Base-by-base conservation (phyloP, 2,329 filamentous ascomycete genomes). In the Didymosphaeria variabile region DNA sequence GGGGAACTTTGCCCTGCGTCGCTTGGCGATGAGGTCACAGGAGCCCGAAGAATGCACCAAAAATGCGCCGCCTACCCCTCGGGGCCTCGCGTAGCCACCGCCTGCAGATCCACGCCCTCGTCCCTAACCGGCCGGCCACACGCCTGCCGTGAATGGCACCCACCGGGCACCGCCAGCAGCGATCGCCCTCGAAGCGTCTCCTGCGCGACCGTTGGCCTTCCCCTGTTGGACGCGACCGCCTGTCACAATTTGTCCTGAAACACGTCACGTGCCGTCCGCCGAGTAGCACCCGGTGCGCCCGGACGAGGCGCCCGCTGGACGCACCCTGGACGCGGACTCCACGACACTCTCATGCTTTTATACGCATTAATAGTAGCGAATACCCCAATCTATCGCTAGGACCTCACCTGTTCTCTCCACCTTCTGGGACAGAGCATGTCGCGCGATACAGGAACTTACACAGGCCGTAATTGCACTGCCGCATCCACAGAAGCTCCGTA, bases 21-120 rank as follows among this genome's bases (percentile, higher is more conserved):
- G 52, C 58, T 56, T 60, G 53, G 57, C 57, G 47, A 45, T 54
- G 59, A 61, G 19, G 54, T 61, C 59, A 57, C 54, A 47, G 40
- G 29, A 29, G 53, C 38, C 34, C 29, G 23, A 45, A n/a, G 55
- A 52, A 54, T 54, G 51, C 19, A 8, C 49, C 19, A 26, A 23
- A 23, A 29, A 38, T 21, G 45, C 40, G 34, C 44, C 47, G 47
- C 53, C 38, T 60, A 34, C 54, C 46, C 19, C 40, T 36, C 57
- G 17, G 15, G 31, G 53, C 26, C 53, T 46, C 46, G 58, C 52
- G n/a, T 56, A 13, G 12, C 32, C 38, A 9, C 21, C 15, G 7
- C 40, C 19, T 38, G 34, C 32, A 26, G 56, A 58, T 58, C 49
- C n/a, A 26, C 21, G 4, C 38, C 49, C 44, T 32, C 44, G 8